Evolutionary conservation across 331 rosid genomes (phyloP).

Genomic region (Quercus lobata): DNA sequence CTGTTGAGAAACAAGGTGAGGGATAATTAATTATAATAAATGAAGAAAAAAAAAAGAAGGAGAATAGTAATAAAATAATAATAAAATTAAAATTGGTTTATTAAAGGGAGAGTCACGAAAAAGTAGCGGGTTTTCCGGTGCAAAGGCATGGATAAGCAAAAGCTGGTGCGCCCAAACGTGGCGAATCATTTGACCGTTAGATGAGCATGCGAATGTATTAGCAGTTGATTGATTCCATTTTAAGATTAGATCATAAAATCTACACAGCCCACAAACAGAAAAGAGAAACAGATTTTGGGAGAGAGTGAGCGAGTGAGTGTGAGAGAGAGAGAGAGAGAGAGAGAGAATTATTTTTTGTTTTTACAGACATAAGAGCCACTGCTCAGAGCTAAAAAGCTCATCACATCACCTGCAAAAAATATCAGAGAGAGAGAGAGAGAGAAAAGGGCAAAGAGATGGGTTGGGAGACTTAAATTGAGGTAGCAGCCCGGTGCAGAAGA

Average conservation of each 20-base stretch:
- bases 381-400: slow-evolving; percentile 50
- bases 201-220: slow-evolving; percentile 27
- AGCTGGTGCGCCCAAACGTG: slow-evolving; percentile 64
- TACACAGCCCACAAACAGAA: slow-evolving; percentile 9
- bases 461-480: slow-evolving; percentile 40
- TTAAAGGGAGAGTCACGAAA: slow-evolving; percentile 53
- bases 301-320: background rate
- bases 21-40: background rate
- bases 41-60: background rate
- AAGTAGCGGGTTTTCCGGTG: slow-evolving; percentile 98
- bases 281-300: background rate
- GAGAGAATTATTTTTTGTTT: background rate
- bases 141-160: slow-evolving; percentile 50
- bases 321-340: background rate
- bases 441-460: slow-evolving; percentile 22
- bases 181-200: background rate
- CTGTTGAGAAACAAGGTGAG: background rate
- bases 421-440: slow-evolving; percentile 28
- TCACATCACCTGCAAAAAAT: slow-evolving; percentile 30
- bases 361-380: slow-evolving; percentile 37
- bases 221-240: slow-evolving; percentile 10
- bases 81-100: slow-evolving; percentile 16
- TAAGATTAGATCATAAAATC: slow-evolving; percentile 40
- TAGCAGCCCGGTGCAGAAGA: slow-evolving; percentile 28
- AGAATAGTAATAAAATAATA: background rate